Conservation (phyloP, 2,329 filamentous ascomycete species). For the Conoideocrella luteorostrata region DNA sequence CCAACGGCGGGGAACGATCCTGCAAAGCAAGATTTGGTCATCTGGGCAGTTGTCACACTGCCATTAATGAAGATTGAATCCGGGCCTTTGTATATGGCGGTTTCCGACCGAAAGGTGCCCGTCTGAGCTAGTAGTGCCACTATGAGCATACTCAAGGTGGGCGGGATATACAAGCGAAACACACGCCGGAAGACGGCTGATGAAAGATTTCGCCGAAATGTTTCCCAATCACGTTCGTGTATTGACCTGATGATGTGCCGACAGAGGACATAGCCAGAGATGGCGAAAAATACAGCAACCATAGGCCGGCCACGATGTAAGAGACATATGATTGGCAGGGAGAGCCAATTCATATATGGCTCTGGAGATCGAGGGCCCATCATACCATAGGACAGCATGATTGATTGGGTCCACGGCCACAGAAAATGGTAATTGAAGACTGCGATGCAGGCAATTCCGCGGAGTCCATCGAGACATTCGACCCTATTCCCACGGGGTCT, state of each 20-base stretch:
- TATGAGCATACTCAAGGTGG: slow-evolving; percentile 33
- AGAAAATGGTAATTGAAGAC: slow-evolving; percentile 38
- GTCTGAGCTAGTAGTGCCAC: slow-evolving; percentile 32
- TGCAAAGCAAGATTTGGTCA: not conserved
- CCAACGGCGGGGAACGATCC: not conserved
- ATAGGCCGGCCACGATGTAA: slow-evolving; percentile 33
- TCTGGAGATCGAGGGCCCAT: slow-evolving; percentile 28
- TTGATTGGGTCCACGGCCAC: slow-evolving; percentile 33
- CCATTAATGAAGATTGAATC: slow-evolving; percentile 33
- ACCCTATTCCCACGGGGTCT: slow-evolving; percentile 26
- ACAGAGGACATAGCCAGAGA: slow-evolving; percentile 36
- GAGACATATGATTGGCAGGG: slow-evolving; percentile 33
- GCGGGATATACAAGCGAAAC: slow-evolving; percentile 34
- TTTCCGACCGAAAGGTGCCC: slow-evolving; percentile 29
- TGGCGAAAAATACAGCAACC: slow-evolving; percentile 38
- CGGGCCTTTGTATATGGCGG: slow-evolving; percentile 27
- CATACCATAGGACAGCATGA: slow-evolving; percentile 34
- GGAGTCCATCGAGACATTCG: slow-evolving; percentile 32
- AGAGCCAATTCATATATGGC: slow-evolving; percentile 24
- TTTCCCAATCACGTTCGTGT: slow-evolving; percentile 27
- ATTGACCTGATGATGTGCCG: slow-evolving; percentile 31
- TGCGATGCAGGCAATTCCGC: slow-evolving; percentile 34
- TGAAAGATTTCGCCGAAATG: slow-evolving; percentile 29
- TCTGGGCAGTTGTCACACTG: not conserved
- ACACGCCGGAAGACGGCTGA: slow-evolving; percentile 31